phyloP scores from a whole-genome alignment of 2,329 filamentous ascomycete species.

The Colletotrichum endophyticum region DNA sequence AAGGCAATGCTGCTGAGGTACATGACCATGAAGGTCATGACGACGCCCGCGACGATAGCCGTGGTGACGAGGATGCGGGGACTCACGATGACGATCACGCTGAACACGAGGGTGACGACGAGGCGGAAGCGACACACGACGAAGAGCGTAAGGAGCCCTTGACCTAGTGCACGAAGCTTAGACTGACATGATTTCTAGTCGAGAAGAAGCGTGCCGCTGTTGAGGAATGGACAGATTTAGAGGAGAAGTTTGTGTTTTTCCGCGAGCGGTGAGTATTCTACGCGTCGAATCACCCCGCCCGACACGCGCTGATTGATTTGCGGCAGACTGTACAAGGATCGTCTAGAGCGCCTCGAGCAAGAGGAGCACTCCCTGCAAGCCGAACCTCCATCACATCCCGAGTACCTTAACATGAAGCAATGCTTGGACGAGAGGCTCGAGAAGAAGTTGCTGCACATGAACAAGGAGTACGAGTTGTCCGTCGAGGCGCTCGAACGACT shows the following conservation, averaged over 20 bases:
- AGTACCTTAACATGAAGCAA: constrained; percentile 88
- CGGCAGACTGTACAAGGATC: constrained; percentile 82
- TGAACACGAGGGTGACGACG: constrained; percentile 63
- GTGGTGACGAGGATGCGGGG: constrained; percentile 45
- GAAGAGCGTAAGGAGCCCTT: constrained; percentile 62
- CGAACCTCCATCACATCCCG: constrained; percentile 78
- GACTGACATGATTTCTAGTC: constrained; percentile 51
- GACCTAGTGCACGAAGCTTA: background rate
- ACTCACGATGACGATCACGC: constrained; percentile 60
- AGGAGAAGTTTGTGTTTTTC: constrained; percentile 87
- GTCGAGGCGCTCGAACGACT: constrained; percentile 74
- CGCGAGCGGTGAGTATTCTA: constrained; percentile 69
- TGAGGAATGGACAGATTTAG: constrained; percentile 79
- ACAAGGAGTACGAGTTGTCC: constrained; percentile 75
- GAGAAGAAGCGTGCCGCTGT: constrained; percentile 81
- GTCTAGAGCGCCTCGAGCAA: constrained; percentile 79
- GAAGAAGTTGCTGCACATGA: constrained; percentile 78
- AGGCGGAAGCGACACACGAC: constrained; percentile 65
- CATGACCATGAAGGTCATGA: constrained; percentile 27
- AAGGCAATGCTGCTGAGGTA: constrained; percentile 28
- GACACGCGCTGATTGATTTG: constrained; percentile 16
- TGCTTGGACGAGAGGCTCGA: constrained; percentile 83
- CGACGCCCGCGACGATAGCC: constrained; percentile 31
- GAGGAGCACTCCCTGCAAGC: constrained; percentile 67
- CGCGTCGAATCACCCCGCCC: background rate